These are phyloP conservation scores for Musa troglodytarum DNA, from an alignment of 176 grass and related monocot genomes.

Conservation along the genomic window DNA sequence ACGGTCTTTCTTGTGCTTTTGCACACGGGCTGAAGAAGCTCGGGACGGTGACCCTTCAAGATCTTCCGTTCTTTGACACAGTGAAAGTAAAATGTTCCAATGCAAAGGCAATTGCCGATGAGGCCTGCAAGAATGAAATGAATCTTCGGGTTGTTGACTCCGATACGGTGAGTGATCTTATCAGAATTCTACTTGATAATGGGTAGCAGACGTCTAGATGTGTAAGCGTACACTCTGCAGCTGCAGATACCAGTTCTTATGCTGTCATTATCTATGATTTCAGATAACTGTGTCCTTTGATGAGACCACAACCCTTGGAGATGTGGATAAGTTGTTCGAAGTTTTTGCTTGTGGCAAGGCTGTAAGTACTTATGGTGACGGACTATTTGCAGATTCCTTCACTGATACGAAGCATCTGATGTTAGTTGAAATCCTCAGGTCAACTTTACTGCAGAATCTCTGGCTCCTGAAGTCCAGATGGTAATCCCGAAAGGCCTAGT, in stretches of 20 bases:
- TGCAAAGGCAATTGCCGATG: slow-evolving; percentile 54
- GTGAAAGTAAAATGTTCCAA: slow-evolving; percentile 77
- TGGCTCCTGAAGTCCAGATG: slow-evolving; percentile 62
- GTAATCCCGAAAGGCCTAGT: slow-evolving; percentile 56
- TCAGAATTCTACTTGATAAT: not conserved
- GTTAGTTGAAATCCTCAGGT: slow-evolving; percentile 40
- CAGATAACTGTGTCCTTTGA: slow-evolving; percentile 90
- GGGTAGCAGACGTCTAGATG: not conserved
- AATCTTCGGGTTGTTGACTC: slow-evolving; percentile 75
- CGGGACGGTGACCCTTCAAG: slow-evolving; percentile 78
- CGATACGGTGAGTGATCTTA: slow-evolving; percentile 52
- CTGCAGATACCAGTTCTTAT: not conserved
- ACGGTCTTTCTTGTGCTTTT: slow-evolving; percentile 71
- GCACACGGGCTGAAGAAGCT: slow-evolving; percentile 84
- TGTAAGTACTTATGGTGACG: slow-evolving; percentile 43
- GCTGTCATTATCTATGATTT: not conserved
- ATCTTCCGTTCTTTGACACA: slow-evolving; percentile 90
- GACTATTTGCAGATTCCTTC: not conserved
- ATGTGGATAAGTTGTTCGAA: slow-evolving; percentile 92
- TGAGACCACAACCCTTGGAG: slow-evolving; percentile 82
- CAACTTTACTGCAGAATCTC: slow-evolving; percentile 78
- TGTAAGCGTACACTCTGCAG: not conserved
- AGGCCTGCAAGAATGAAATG: slow-evolving; percentile 82
- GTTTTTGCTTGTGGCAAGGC: slow-evolving; percentile 84
- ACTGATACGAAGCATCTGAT: not conserved